Percentiles rank a stretch among this genome's conserved stretches.
Evolutionary conservation across 2,329 filamentous ascomycete genomes (phyloP).

Genomic region (Cladosporium sp.): DNA sequence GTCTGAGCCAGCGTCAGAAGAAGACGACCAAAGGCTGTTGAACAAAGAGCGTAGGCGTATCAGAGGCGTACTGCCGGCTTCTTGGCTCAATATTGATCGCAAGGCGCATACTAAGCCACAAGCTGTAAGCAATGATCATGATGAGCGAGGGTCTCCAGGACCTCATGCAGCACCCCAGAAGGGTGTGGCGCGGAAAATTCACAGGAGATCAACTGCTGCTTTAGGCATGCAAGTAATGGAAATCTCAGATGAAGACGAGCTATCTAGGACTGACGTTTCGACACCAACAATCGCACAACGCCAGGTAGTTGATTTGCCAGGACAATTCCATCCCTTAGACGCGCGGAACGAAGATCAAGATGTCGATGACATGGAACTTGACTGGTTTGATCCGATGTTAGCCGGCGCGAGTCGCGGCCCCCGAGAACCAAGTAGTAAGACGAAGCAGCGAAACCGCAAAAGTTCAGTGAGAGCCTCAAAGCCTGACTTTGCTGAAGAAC

Average conservation of each 20-base stretch:
- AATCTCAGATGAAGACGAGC: conserved; percentile 6
- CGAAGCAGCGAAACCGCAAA: conserved; percentile 41
- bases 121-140: background rate
- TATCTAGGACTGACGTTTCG: background rate
- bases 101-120: conserved; percentile 27
- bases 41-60: conserved; percentile 43
- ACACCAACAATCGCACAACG: background rate
- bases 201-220: background rate
- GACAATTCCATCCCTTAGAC: background rate
- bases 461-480: conserved; percentile 29
- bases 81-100: conserved; percentile 51
- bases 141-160: conserved; percentile 20
- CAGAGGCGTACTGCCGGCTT: conserved; percentile 51
- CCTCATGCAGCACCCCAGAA: conserved; percentile 26
- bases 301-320: background rate
- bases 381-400: conserved; percentile 46
- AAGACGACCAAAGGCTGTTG: conserved; percentile 36
- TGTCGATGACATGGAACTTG: conserved; percentile 43
- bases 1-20: conserved; percentile 33
- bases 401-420: conserved; percentile 24
- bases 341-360: conserved; percentile 31
- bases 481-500: conserved; percentile 28
- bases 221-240: background rate
- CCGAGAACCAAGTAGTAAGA: conserved; percentile 22
- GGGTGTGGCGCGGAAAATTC: conserved; percentile 30